Conservation (phyloP, 257 asterid genomes). For the Euphrasia confusa region DNA sequence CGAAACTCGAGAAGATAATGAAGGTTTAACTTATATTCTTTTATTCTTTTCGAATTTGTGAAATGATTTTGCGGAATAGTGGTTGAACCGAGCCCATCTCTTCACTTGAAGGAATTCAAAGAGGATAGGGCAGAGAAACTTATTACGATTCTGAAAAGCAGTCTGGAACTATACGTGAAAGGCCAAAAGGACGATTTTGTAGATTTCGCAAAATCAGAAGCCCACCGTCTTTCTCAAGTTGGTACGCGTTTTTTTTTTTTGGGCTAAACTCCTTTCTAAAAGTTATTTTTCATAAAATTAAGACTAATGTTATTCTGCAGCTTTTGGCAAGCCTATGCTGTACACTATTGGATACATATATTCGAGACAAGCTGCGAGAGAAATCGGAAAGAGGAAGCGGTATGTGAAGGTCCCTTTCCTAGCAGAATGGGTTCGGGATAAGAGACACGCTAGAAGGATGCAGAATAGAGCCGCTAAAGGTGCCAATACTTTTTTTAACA, state of each 20-base stretch:
- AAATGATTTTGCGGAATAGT: neutral
- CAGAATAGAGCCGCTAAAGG: conserved; percentile 82
- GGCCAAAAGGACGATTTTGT: conserved; percentile 57
- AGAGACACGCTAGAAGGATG: conserved; percentile 60
- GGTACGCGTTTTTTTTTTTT: conserved; percentile 30
- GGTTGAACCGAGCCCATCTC: conserved; percentile 18
- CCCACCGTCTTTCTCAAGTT: conserved; percentile 66
- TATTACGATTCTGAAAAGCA: conserved; percentile 41
- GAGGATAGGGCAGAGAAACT: conserved; percentile 79
- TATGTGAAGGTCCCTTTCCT: conserved; percentile 78
- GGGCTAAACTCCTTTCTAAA: neutral
- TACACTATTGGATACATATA: conserved; percentile 83
- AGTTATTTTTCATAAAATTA: too few relatives aligned
- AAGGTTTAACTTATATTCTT: conserved; percentile 41
- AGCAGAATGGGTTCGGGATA: conserved; percentile 87
- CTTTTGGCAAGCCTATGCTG: conserved; percentile 81
- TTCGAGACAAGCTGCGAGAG: conserved; percentile 81
- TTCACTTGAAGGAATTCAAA: conserved; percentile 49
- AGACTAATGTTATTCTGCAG: conserved; percentile 37
- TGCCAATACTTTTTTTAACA: conserved; percentile 20
- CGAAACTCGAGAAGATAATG: conserved; percentile 60
- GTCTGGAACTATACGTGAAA: conserved; percentile 59
- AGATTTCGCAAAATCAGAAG: conserved; percentile 59
- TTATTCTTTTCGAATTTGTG: neutral
- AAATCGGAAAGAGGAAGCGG: conserved; percentile 68